Evolutionary conservation across 2,329 filamentous ascomycete species (phyloP).

Genomic region (Aspergillus phoenicis): DNA sequence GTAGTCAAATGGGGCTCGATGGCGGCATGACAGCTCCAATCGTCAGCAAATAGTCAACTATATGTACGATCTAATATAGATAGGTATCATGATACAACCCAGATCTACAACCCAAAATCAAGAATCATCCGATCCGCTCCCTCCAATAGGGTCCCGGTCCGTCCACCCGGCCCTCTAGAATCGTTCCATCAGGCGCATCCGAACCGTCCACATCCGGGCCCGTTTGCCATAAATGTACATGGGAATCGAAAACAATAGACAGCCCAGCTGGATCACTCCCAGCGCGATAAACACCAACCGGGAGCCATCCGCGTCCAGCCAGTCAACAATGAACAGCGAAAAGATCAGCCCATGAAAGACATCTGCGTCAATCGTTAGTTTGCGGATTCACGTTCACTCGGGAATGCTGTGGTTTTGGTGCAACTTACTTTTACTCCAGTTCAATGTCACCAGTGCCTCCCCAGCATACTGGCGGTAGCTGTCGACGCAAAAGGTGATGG

Average conservation of each 20-base stretch:
- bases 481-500: conserved; percentile 93
- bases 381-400: neutral
- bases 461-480: conserved; percentile 91
- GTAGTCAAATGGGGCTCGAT: neutral
- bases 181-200: conserved; percentile 80
- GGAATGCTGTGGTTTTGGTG: neutral
- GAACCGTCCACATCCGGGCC: conserved; percentile 89
- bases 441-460: conserved; percentile 90
- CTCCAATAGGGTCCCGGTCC: neutral
- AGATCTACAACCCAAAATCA: conserved; percentile 1
- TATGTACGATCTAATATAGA: neutral
- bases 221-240: conserved; percentile 96
- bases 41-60: neutral
- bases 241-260: conserved; percentile 75
- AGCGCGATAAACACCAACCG: conserved; percentile 79
- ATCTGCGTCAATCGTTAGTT: conserved; percentile 48
- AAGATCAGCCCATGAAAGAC: conserved; percentile 89
- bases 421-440: conserved; percentile 78
- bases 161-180: conserved; percentile 7
- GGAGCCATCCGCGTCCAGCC: conserved; percentile 75
- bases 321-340: conserved; percentile 81
- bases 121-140: neutral
- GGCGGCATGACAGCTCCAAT: neutral
- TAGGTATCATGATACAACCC: conserved; percentile 1
- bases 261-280: conserved; percentile 79